phyloP scores from a whole-genome alignment of 2,329 filamentous ascomycete species.

The Fusarium algeriense region DNA sequence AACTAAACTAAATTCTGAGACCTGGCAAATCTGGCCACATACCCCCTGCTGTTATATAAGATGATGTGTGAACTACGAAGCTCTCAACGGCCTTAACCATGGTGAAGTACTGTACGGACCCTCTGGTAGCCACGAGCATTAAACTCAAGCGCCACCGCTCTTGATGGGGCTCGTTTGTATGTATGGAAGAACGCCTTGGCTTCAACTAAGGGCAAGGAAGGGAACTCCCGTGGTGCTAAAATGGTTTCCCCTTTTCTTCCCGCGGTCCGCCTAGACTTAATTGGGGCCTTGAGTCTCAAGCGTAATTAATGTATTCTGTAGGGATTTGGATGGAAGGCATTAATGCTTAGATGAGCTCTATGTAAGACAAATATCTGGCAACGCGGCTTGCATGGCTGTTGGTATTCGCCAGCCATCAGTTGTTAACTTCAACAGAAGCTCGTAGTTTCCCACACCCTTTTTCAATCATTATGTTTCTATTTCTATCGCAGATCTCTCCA shows the following conservation, averaged over 20 bases:
- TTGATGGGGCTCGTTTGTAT: slow-evolving; percentile 17
- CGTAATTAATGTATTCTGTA: background rate
- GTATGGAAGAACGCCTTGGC: background rate
- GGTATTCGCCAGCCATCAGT: background rate
- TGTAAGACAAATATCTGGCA: background rate
- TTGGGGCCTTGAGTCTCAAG: background rate
- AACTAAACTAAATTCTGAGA: slow-evolving; percentile 9
- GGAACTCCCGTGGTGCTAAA: slow-evolving; percentile 38
- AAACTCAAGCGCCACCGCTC: slow-evolving; percentile 3
- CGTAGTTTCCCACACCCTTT: background rate
- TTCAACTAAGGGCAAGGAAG: slow-evolving; percentile 21
- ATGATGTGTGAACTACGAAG: background rate
- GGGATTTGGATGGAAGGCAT: background rate
- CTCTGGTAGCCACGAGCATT: background rate
- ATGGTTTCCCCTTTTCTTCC: slow-evolving; percentile 16
- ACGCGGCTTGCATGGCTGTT: background rate
- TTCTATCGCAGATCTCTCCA: background rate
- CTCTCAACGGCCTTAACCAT: background rate
- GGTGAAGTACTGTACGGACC: background rate
- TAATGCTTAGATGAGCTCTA: slow-evolving; percentile 5
- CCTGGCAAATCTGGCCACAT: background rate
- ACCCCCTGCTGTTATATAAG: slow-evolving; percentile 4
- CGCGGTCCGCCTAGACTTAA: slow-evolving; percentile 4
- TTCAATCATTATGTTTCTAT: background rate
- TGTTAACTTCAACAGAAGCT: background rate